phyloP scores from a whole-genome alignment of 441 rosid genomes.

The Geranium incanum region DNA sequence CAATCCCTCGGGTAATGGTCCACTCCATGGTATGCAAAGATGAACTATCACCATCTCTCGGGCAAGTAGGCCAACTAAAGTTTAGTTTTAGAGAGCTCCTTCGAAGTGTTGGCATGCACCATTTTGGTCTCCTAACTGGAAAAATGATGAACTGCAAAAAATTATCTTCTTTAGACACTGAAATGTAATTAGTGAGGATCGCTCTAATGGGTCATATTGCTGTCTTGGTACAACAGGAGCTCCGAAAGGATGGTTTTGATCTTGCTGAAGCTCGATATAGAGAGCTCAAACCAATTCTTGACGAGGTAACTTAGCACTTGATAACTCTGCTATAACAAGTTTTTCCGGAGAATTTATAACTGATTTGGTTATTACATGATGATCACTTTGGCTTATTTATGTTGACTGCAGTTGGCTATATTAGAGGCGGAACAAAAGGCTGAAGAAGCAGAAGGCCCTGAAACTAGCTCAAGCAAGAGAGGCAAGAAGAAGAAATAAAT shows the following conservation, averaged over 20 bases:
- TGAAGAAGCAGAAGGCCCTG: constrained; percentile 79
- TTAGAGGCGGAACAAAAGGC: constrained; percentile 95
- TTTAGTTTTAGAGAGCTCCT: background rate
- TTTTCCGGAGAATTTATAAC: background rate
- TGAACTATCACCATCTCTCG: background rate
- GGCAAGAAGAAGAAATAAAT: constrained; percentile 56
- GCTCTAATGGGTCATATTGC: background rate
- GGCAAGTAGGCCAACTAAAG: background rate
- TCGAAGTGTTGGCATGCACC: background rate
- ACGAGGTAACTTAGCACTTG: constrained; percentile 50
- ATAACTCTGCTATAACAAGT: background rate
- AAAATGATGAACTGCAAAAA: background rate
- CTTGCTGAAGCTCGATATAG: constrained; percentile 79
- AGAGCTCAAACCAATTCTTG: constrained; percentile 90
- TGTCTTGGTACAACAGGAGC: constrained; percentile 50
- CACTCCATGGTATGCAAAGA: background rate
- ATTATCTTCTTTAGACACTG: background rate
- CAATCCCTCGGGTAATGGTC: background rate
- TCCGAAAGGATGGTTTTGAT: constrained; percentile 92
- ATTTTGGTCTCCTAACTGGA: background rate
- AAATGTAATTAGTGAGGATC: background rate
- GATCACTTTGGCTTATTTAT: constrained; percentile 1
- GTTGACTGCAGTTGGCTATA: constrained; percentile 50
- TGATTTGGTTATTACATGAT: background rate
- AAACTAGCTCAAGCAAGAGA: constrained; percentile 62